Percentiles rank a stretch among this genome's conserved stretches.
Evolutionary conservation across 1,284 basidiomycete genomes (phyloP).

Genomic region (Sphagnurus paluster): DNA sequence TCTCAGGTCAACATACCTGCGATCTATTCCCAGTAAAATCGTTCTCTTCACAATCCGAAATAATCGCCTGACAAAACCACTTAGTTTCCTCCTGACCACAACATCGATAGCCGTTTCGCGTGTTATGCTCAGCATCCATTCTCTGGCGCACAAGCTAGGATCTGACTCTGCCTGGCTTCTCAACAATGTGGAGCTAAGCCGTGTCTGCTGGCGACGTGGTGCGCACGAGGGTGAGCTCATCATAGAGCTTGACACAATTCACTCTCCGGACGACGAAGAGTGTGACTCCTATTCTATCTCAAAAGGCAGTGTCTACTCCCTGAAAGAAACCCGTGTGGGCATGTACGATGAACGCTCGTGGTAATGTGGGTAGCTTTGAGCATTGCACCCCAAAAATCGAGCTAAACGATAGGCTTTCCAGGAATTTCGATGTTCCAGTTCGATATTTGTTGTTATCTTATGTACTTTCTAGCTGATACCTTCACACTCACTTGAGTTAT

Average conservation of each 20-base stretch:
- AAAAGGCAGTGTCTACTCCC: background rate
- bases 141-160: conserved; percentile 36
- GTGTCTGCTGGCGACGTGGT: conserved; percentile 38
- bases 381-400: too few species aligned
- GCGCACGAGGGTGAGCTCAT: conserved; percentile 39
- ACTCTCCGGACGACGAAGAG: conserved; percentile 14
- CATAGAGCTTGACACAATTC: conserved; percentile 28
- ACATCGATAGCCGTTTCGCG: conserved; percentile 33
- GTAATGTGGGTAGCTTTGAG: conserved; percentile 8
- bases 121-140: conserved; percentile 34
- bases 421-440: too few species aligned
- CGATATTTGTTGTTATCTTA: too few species aligned
- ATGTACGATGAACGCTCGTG: conserved; percentile 10
- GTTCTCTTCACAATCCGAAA: background rate
- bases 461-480: too few species aligned
- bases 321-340: conserved; percentile 14
- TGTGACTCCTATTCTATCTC: conserved; percentile 1
- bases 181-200: conserved; percentile 38
- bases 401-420: too few species aligned
- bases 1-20: conserved; percentile 34
- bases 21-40: conserved; percentile 21
- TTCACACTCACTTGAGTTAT: too few species aligned
- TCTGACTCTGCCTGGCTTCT: conserved; percentile 39
- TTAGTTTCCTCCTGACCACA: conserved; percentile 28
- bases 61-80: background rate